Evolutionary conservation across 352 stramenopile species (phyloP).

Genomic region (Phytophthora vignae): DNA sequence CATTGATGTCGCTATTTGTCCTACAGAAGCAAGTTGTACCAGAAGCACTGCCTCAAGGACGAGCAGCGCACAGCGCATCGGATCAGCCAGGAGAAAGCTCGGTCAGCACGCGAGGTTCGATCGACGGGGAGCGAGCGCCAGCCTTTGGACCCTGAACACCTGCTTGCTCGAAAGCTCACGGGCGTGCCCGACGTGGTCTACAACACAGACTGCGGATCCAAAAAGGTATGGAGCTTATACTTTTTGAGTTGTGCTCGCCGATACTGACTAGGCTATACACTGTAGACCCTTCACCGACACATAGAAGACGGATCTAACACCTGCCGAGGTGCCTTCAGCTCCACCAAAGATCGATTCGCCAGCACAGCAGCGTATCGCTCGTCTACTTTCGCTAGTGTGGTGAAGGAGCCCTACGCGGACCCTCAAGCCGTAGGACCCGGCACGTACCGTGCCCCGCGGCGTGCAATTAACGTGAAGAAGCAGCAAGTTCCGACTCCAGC

Average conservation of each 20-base stretch:
- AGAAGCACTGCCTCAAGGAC: constrained; percentile 71
- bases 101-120: constrained; percentile 37
- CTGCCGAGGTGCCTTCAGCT: constrained; percentile 64
- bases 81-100: constrained; percentile 54
- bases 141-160: constrained; percentile 57
- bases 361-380: constrained; percentile 71
- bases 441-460: constrained; percentile 67
- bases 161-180: constrained; percentile 52
- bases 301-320: constrained; percentile 60
- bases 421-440: constrained; percentile 64
- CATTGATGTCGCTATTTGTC: not conserved
- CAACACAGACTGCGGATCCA: constrained; percentile 69
- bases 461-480: constrained; percentile 67
- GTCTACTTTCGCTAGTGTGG: constrained; percentile 74
- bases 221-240: constrained; percentile 43
- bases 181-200: constrained; percentile 63
- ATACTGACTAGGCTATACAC: not conserved
- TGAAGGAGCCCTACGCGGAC: constrained; percentile 76
- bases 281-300: constrained; percentile 53
- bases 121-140: constrained; percentile 39
- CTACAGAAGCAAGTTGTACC: constrained; percentile 71
- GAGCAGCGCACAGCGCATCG: constrained; percentile 66
- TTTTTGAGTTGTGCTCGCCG: not conserved
- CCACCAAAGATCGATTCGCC: constrained; percentile 70
- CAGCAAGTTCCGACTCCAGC: constrained; percentile 61